These are phyloP conservation scores for Staphylotrichum tortipilum DNA, from an alignment of 495 filamentous ascomycete species.

Conservation along the genomic window DNA sequence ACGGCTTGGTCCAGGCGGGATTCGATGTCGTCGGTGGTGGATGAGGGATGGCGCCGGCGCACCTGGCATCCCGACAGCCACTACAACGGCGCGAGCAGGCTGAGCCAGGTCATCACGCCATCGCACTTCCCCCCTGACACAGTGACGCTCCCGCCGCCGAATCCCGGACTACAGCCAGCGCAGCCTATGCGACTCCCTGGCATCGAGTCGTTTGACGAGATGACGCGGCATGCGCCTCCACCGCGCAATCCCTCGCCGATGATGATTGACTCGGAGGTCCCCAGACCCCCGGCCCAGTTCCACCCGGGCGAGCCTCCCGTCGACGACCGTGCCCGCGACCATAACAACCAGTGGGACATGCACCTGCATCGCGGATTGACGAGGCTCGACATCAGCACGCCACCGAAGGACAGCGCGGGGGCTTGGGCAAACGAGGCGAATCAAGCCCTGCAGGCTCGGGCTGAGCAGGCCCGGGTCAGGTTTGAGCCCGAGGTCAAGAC, in stretches of 20 bases:
- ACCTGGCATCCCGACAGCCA: slow-evolving; percentile 84
- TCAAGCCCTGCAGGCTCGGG: slow-evolving; percentile 41
- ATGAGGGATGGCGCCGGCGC: slow-evolving; percentile 69
- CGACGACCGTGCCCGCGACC: slow-evolving; percentile 47
- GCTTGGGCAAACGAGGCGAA: slow-evolving; percentile 44
- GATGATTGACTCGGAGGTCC: slow-evolving; percentile 49
- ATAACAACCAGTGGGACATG: slow-evolving; percentile 62
- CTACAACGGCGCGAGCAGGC: slow-evolving; percentile 33
- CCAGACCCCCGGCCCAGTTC: slow-evolving; percentile 33
- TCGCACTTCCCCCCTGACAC: slow-evolving; percentile 51
- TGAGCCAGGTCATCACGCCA: slow-evolving; percentile 47
- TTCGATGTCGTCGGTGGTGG: slow-evolving; percentile 48
- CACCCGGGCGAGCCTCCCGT: slow-evolving; percentile 40
- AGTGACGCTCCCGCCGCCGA: slow-evolving; percentile 44
- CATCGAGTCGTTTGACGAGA: slow-evolving; percentile 81
- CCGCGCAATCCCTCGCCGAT: slow-evolving; percentile 58
- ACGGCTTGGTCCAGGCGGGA: slow-evolving; percentile 58
- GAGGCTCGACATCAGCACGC: slow-evolving; percentile 59
- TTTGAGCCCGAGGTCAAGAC: slow-evolving; percentile 34
- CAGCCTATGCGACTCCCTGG: slow-evolving; percentile 61
- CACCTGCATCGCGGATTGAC: slow-evolving; percentile 65
- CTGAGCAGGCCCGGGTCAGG: slow-evolving; percentile 37
- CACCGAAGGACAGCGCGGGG: slow-evolving; percentile 46
- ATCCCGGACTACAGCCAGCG: slow-evolving; percentile 25
- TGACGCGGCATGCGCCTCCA: slow-evolving; percentile 53